Conservation (phyloP, 805 yeast species). For the Lipomyces spencermartinsiae region DNA sequence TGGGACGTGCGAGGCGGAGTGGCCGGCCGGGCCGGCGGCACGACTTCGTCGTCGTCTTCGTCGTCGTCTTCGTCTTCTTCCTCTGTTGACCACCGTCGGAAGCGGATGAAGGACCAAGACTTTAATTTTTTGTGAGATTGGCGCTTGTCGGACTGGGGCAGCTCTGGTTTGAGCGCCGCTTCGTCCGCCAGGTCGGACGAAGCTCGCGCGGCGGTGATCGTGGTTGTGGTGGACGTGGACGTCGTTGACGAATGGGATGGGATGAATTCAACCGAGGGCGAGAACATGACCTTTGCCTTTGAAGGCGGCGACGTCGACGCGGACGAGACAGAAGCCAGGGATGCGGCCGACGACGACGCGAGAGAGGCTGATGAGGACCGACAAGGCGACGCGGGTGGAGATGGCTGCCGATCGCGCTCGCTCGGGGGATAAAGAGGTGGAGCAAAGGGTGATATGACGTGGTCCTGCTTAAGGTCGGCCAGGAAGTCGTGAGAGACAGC, state of each 20-base stretch:
- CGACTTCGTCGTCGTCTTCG: conserved; percentile 20
- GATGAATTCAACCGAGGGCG: conserved; percentile 38
- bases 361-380: conserved; percentile 28
- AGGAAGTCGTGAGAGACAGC: conserved; percentile 90
- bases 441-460: background rate
- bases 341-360: conserved; percentile 25
- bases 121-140: conserved; percentile 48
- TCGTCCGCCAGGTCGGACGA: background rate
- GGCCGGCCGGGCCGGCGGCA: conserved; percentile 29
- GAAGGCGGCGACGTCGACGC: conserved; percentile 31
- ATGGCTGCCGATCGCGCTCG: background rate
- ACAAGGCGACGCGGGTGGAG: conserved; percentile 28
- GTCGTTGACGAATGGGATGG: conserved; percentile 37
- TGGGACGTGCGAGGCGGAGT: conserved; percentile 37
- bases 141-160: conserved; percentile 29
- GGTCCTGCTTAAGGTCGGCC: conserved; percentile 34
- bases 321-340: conserved; percentile 32
- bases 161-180: conserved; percentile 18
- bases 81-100: conserved; percentile 32
- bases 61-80: conserved; percentile 21
- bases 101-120: conserved; percentile 50
- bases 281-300: conserved; percentile 37
- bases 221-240: conserved; percentile 37
- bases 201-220: conserved; percentile 18
- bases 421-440: background rate